Evolutionary conservation across 805 yeast genomes (phyloP), one percentile per base, ranked within the genome.

Genomic region (Zygotorulaspora sp.): DNA sequence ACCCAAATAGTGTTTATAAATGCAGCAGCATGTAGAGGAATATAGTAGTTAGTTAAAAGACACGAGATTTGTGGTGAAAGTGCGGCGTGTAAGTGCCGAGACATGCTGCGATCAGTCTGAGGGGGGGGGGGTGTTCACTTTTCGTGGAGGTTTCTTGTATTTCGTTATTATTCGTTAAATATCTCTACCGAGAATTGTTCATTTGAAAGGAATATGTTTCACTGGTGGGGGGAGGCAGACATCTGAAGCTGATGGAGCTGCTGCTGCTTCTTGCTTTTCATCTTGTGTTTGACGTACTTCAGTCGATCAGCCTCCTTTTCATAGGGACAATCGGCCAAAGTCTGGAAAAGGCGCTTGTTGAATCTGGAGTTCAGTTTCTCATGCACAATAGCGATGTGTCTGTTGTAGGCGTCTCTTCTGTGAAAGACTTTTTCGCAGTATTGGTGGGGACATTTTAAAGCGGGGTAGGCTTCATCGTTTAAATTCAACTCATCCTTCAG

Each of bases 301-400:
- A 41, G 35, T 20, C 42, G 39, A 4, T 45, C 47, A 5, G 35
- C 15, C 30, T 39, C 47, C 24, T 34, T 32, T n/a, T 39, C 44
- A 21, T 26, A 45, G 13, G 63, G 61, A 35, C 58, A 55, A 5
- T 50, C 48, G 11, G 39, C 41, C 21, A 53, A 24, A 2, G 64
- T 51, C 30, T 49, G 55, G 5, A 45, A 34, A 30, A 63, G 33
- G 23, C 68, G 50, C 41, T 50, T 65, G 45, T 70, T 70, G 50
- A 69, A 70, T 14, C 74, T 45, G 14, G 71, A 66, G 4, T 57
- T 49, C 5, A 49, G 48, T 35, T 68, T 67, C 15, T 58, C 49
- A 50, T 77, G 81, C 10, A 74, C 79, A 41, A 76, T 60, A 34
- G 67, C 66, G 19, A 63, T 63, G 48, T 78, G 84, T 45, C 83